phyloP scores from a whole-genome alignment of 345 rosid species.

The Gossypium turneri region DNA sequence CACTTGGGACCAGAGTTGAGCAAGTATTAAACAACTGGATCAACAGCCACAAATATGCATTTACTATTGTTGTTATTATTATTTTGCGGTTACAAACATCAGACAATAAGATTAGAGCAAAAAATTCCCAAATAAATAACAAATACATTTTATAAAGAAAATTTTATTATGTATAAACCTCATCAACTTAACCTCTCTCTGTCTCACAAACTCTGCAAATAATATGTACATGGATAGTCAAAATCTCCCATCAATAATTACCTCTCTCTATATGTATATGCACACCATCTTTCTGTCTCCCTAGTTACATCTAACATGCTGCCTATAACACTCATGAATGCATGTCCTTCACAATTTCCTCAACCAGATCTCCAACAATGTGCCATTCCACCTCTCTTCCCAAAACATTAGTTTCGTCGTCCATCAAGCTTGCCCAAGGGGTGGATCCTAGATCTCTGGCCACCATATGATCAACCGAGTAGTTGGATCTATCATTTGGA shows the following conservation, averaged over 20 bases:
- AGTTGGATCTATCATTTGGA: conserved; percentile 35
- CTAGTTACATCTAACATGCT: conserved; percentile 9
- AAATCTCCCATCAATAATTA: not conserved
- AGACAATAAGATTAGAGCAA: not conserved
- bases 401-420: conserved; percentile 44
- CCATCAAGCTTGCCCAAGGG: conserved; percentile 57
- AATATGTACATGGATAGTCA: not conserved
- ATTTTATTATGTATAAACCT: not conserved
- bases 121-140: not conserved
- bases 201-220: not conserved
- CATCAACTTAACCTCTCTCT: not conserved
- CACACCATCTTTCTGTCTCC: not conserved
- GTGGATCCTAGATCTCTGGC: conserved; percentile 39
- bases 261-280: not conserved
- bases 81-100: not conserved
- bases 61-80: not conserved
- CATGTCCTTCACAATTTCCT: conserved; percentile 50
- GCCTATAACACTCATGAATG: not conserved
- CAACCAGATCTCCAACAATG: conserved; percentile 50
- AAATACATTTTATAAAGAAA: not conserved
- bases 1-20: not conserved
- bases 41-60: not conserved
- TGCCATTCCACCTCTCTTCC: conserved; percentile 60
- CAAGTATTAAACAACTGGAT: not conserved
- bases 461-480: conserved; percentile 47